These are phyloP conservation scores for Didymosphaeria variabile DNA, from an alignment of 2,329 filamentous ascomycete species.

Conservation along the genomic window DNA sequence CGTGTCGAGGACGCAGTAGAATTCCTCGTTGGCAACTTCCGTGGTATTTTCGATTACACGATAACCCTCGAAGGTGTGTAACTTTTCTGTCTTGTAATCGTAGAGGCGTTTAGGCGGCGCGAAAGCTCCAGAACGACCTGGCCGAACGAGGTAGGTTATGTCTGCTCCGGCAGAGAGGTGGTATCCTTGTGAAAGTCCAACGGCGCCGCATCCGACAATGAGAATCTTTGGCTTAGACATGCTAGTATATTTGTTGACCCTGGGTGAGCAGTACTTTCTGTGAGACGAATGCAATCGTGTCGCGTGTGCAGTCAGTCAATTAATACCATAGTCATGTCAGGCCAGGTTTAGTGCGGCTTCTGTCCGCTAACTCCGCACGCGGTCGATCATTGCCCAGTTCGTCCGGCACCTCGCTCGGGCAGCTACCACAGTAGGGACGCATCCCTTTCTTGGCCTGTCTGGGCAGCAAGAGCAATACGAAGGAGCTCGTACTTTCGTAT, in stretches of 20 bases:
- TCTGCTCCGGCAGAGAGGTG: constrained; percentile 26
- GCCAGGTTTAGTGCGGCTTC: too few relatives aligned
- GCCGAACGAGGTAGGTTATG: constrained; percentile 36
- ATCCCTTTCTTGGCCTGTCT: too few relatives aligned
- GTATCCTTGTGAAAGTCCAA: constrained; percentile 32
- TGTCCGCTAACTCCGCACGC: too few relatives aligned
- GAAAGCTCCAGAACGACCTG: constrained; percentile 30
- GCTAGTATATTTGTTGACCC: background rate
- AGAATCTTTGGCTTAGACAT: constrained; percentile 32
- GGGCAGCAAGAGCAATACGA: too few relatives aligned
- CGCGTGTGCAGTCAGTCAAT: background rate
- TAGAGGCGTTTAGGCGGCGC: constrained; percentile 30
- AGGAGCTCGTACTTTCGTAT: too few relatives aligned
- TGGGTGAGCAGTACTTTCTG: too few relatives aligned
- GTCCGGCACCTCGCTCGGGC: too few relatives aligned
- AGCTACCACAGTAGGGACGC: too few relatives aligned
- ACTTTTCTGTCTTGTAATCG: constrained; percentile 28
- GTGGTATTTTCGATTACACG: constrained; percentile 27
- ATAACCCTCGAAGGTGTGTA: constrained; percentile 27
- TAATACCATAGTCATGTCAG: too few relatives aligned
- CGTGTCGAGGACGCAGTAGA: constrained; percentile 31
- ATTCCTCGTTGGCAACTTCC: constrained; percentile 26
- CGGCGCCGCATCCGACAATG: constrained; percentile 33
- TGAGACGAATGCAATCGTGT: background rate
- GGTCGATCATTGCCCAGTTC: too few relatives aligned